Conservation (phyloP, 371 early-diverging fungal genomes). For the Haplosporangium sp. region DNA sequence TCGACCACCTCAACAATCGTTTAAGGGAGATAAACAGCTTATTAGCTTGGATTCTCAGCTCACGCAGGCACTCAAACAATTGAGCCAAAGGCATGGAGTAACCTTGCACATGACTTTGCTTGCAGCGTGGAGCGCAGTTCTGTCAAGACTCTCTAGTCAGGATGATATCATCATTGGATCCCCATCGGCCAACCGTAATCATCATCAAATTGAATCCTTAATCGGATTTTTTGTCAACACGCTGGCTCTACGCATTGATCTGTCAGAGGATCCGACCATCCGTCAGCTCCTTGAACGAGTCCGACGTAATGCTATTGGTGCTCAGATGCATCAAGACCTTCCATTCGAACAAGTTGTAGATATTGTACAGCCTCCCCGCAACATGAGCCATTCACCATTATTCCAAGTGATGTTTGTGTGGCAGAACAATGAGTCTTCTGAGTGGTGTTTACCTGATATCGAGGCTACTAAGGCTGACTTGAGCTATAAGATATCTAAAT, state of each 20-base stretch:
- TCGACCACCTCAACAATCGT: no score
- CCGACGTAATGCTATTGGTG: neutral
- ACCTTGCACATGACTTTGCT: constrained; percentile 1
- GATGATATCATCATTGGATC: constrained; percentile 11
- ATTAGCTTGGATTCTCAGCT: constrained; percentile 7
- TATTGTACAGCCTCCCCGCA: constrained; percentile 12
- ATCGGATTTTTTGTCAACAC: constrained; percentile 23
- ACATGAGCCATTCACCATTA: constrained; percentile 8
- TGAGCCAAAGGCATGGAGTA: constrained; percentile 3
- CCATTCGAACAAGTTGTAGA: constrained; percentile 14
- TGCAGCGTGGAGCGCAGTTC: constrained; percentile 15
- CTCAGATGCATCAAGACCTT: constrained; percentile 11
- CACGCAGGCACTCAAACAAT: neutral
- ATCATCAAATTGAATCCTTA: neutral
- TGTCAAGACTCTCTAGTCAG: constrained; percentile 13
- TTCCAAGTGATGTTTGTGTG: constrained; percentile 19
- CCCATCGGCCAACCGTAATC: constrained; percentile 6
- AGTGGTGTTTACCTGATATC: neutral
- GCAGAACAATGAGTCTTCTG: constrained; percentile 11
- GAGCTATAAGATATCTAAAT: no score
- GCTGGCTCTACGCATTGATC: constrained; percentile 13
- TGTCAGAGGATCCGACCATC: constrained; percentile 9
- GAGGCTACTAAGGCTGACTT: no score
- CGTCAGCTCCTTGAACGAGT: constrained; percentile 10
- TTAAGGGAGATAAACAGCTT: neutral